phyloP scores from a whole-genome alignment of 768 basidiomycete species.

The Suillus occidentalis region DNA sequence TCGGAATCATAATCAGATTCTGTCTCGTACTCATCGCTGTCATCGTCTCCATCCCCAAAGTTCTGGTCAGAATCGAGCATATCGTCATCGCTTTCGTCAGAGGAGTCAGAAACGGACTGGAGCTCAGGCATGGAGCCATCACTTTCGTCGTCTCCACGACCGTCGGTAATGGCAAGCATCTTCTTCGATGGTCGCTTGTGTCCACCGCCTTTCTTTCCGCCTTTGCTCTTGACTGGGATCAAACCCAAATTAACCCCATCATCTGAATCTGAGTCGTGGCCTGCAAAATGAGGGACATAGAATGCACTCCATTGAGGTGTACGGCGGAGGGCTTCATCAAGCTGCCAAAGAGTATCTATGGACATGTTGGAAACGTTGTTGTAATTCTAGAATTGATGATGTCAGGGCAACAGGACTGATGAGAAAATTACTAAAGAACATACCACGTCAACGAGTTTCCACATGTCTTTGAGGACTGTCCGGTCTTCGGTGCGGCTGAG shows the following conservation, averaged over 20 bases:
- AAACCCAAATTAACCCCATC: conserved; percentile 12
- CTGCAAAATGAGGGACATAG: conserved; percentile 28
- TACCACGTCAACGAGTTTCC: conserved; percentile 63
- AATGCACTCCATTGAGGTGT: conserved; percentile 61
- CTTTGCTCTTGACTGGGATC: conserved; percentile 11
- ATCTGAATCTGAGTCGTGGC: conserved; percentile 25
- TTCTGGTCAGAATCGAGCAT: conserved; percentile 24
- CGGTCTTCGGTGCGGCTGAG: conserved; percentile 54
- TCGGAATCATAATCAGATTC: conserved; percentile 62
- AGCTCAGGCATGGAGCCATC: conserved; percentile 66
- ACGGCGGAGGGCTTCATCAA: conserved; percentile 49
- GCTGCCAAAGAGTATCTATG: conserved; percentile 65
- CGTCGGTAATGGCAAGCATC: conserved; percentile 52
- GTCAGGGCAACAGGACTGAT: background rate
- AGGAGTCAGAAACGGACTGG: conserved; percentile 63
- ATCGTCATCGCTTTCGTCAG: conserved; percentile 44
- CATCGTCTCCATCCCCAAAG: conserved; percentile 36
- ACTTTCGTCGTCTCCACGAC: conserved; percentile 38
- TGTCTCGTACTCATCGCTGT: conserved; percentile 34
- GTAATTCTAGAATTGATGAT: conserved; percentile 55
- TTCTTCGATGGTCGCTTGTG: conserved; percentile 35
- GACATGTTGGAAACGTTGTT: conserved; percentile 47
- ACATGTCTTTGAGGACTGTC: conserved; percentile 56
- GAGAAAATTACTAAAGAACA: conserved; percentile 19
- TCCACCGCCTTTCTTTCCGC: conserved; percentile 18